Base-by-base conservation (phyloP, 2,329 filamentous ascomycete species). In the Aspergillus quadricinctus region DNA sequence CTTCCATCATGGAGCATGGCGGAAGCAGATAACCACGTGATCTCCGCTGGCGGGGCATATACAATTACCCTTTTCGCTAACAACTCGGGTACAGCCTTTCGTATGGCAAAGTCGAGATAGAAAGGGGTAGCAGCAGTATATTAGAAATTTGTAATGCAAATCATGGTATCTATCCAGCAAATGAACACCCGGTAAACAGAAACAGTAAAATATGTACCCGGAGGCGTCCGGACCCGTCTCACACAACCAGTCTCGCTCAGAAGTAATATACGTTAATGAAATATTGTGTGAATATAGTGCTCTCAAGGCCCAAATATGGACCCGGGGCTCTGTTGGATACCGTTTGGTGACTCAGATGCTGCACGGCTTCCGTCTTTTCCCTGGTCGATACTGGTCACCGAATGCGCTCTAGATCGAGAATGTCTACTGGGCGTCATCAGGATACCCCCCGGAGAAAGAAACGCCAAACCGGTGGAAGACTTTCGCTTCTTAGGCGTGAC, bases 381-480 rank as follows among this genome's bases (percentile, higher is more conserved):
- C n/a, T 23, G 41, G 21, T 23, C 19, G 27, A 35, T 45, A 37
- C 40, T 48, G 23, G 46, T 27, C 31, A 48, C 40, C 21, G 50
- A 46, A 11, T 52, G 41, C 23, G 55, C 35, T 2, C 46, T 55
- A 27, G 41, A 53, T 45, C 46, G 49, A 7, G 49, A 54, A 6
- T 31, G 48, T 25, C 41, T 43, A n/a, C 55, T 49, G 21, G 58
- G 55, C 2, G 56, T 56, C 62, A 62, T 64, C 19, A 61, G 27
- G n/a, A 64, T 60, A 5, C 63, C 66, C 50, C 63, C 57, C 21
- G 61, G 56, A 7, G 57, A 57, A 14, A 60, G 48, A 17, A 64
- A 58, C 19, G 53, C 54, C 45, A 59, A 29, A 5, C 29, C 53
- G 1, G 56, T n/a, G 2, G 50, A 48, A 3, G 48, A 40, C 40